Evolutionary conservation across 306 rosid genomes (phyloP).

Genomic region (Cicer judaicum): DNA sequence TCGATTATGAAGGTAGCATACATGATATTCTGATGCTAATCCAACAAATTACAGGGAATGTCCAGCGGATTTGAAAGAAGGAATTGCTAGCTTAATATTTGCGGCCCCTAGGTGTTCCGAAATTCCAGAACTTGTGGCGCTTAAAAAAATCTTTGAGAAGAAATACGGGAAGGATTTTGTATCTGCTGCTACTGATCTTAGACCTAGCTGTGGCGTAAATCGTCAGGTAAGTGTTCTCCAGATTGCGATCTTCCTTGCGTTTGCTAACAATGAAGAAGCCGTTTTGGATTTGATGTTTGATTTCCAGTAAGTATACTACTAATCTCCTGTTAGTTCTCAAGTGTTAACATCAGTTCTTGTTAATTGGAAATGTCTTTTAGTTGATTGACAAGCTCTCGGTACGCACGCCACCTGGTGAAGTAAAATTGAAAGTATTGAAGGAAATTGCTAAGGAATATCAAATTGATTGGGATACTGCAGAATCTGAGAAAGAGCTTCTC

Average conservation of each 20-base stretch:
- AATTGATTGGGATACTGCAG: conserved; percentile 86
- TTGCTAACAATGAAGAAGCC: conserved; percentile 2
- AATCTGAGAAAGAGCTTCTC: conserved; percentile 86
- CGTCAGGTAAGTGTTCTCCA: conserved; percentile 63
- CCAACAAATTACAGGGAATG: conserved; percentile 68
- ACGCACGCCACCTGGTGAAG: conserved; percentile 77
- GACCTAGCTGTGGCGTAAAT: conserved; percentile 91
- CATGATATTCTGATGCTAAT: conserved; percentile 42
- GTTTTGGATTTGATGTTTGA: conserved; percentile 22
- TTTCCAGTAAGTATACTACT: conserved; percentile 5
- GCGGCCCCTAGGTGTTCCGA: conserved; percentile 96
- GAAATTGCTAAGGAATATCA: conserved; percentile 92
- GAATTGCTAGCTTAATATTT: conserved; percentile 87
- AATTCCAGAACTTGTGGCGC: conserved; percentile 80
- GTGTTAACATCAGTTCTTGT: conserved; percentile 24
- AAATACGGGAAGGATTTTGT: conserved; percentile 94
- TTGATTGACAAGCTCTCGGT: conserved; percentile 97
- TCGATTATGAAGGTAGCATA: background rate
- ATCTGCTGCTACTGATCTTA: conserved; percentile 87
- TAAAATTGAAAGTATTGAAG: conserved; percentile 81
- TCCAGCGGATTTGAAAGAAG: conserved; percentile 96
- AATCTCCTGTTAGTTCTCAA: conserved; percentile 4
- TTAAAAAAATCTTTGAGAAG: conserved; percentile 81
- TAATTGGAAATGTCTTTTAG: conserved; percentile 49
- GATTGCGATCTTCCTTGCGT: background rate